Conservation (phyloP, 176 grass and related monocot genomes). For the Phragmites australis region DNA sequence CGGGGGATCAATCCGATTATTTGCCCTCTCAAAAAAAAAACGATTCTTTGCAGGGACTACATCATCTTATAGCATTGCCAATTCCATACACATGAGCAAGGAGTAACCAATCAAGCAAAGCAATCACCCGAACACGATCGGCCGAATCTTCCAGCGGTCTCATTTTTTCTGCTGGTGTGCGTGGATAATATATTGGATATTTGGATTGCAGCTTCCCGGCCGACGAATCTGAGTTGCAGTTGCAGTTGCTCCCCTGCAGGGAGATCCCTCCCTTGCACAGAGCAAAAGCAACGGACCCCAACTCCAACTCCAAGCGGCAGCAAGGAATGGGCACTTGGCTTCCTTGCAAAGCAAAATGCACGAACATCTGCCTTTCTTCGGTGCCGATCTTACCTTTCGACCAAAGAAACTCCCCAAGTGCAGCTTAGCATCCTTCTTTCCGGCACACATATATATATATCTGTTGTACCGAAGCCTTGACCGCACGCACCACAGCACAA, state of each 20-base stretch:
- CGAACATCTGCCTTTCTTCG: neutral
- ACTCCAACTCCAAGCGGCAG: neutral
- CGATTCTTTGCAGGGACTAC: too few relatives aligned
- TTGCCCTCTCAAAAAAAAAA: too few relatives aligned
- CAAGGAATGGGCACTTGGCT: conserved; percentile 14
- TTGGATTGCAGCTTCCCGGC: neutral
- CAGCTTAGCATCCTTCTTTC: neutral
- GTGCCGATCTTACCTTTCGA: neutral
- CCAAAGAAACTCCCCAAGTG: neutral
- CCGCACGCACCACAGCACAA: neutral
- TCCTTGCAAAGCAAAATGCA: conserved; percentile 3
- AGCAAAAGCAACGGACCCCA: conserved; percentile 7
- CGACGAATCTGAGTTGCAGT: conserved; percentile 3
- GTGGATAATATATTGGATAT: neutral
- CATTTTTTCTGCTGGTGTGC: neutral
- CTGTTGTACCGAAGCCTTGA: neutral
- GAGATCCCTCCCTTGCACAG: conserved; percentile 22
- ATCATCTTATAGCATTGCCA: too few relatives aligned
- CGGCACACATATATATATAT: neutral
- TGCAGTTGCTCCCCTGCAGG: neutral
- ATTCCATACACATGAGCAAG: too few relatives aligned
- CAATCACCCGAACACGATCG: too few relatives aligned
- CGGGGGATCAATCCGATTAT: too few relatives aligned
- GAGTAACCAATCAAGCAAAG: too few relatives aligned
- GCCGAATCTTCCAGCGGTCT: neutral